Percentiles rank a stretch among this genome's conserved stretches.
These are phyloP conservation scores for Capsicum baccatum DNA, from an alignment of 257 asterid species.

Conservation along the genomic window DNA sequence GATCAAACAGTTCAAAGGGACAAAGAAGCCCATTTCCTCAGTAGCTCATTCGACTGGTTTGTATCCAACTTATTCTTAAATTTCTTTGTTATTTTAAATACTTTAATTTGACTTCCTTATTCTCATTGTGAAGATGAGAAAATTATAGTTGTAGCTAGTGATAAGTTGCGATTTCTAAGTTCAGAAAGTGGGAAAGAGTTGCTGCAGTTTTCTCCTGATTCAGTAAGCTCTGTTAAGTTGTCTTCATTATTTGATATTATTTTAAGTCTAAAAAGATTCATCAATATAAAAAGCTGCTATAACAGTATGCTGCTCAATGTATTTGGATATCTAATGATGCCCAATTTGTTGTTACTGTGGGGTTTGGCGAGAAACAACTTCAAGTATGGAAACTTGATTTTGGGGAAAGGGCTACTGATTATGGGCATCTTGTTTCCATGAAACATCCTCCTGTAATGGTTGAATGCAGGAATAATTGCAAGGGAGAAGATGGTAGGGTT, in stretches of 20 bases:
- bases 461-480: conserved; percentile 40
- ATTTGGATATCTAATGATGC: conserved; percentile 41
- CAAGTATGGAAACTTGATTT: conserved; percentile 43
- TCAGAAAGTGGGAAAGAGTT: conserved; percentile 38
- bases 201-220: conserved; percentile 39
- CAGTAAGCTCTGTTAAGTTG: conserved; percentile 30
- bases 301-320: conserved; percentile 35
- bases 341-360: conserved; percentile 39
- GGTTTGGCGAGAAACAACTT: conserved; percentile 37
- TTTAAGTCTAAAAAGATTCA: conserved; percentile 10
- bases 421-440: conserved; percentile 38
- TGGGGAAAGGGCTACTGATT: conserved; percentile 16
- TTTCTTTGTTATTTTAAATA: not conserved
- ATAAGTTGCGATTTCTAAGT: conserved; percentile 38
- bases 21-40: conserved; percentile 38
- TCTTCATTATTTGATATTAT: not conserved
- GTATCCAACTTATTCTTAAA: not conserved
- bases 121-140: conserved; percentile 37
- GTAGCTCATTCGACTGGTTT: conserved; percentile 36
- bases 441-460: conserved; percentile 37
- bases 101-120: conserved; percentile 25
- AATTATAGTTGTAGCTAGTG: conserved; percentile 38
- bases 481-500: conserved; percentile 37
- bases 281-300: conserved; percentile 16
- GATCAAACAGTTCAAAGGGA: conserved; percentile 35